phyloP scores from a whole-genome alignment of 2,329 filamentous ascomycete genomes.

The Claviceps sp. region DNA sequence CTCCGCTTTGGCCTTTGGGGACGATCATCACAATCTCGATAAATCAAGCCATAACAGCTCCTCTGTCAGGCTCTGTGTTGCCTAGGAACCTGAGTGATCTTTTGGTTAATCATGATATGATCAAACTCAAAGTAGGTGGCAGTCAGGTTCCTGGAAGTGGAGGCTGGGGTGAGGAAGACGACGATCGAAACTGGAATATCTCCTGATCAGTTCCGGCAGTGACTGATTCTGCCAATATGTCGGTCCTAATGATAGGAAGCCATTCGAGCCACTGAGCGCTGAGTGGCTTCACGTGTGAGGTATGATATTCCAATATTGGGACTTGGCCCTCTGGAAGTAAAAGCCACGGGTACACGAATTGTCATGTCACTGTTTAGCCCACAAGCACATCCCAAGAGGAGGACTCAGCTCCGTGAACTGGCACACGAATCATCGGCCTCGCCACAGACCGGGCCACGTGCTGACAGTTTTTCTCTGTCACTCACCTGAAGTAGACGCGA shows the following conservation, averaged over 20 bases:
- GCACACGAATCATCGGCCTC: neutral
- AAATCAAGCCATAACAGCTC: too few relatives aligned
- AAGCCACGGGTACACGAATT: neutral
- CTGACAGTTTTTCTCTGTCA: neutral
- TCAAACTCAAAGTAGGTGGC: too few relatives aligned
- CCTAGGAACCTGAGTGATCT: too few relatives aligned
- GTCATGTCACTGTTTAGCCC: neutral
- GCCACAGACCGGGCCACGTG: neutral
- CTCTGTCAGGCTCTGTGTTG: too few relatives aligned
- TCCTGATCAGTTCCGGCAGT: too few relatives aligned
- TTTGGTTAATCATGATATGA: too few relatives aligned
- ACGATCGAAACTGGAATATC: too few relatives aligned
- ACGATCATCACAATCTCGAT: too few relatives aligned
- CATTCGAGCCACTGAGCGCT: neutral
- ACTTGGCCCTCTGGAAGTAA: neutral
- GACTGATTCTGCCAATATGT: neutral
- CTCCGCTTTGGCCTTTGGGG: too few relatives aligned
- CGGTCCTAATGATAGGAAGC: neutral
- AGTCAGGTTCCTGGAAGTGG: too few relatives aligned
- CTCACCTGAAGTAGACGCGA: neutral
- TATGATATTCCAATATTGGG: neutral
- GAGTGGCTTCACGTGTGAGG: neutral
- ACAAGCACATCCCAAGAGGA: neutral
- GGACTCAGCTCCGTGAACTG: neutral
- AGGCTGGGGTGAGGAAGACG: too few relatives aligned